These are phyloP conservation scores for Sphaerulina musiva DNA, from an alignment of 2,329 filamentous ascomycete species.

Conservation along the genomic window DNA sequence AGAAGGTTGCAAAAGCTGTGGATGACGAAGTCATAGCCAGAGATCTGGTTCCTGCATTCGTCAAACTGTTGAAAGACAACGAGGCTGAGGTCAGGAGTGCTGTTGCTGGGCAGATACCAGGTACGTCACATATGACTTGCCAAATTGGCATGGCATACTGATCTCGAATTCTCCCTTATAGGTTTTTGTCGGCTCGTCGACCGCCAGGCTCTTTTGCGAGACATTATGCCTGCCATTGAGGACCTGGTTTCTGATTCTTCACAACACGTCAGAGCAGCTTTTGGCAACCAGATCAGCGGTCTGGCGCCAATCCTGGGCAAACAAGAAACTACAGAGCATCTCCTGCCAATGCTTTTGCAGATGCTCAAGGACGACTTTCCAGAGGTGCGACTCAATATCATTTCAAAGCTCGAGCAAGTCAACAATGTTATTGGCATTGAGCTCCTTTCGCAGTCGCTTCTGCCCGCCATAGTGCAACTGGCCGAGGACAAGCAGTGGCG, in stretches of 20 bases:
- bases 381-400: constrained; percentile 95
- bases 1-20: constrained; percentile 98
- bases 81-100: constrained; percentile 96
- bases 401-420: constrained; percentile 97
- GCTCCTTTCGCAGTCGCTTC: constrained; percentile 86
- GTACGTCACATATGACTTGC: constrained; percentile 37
- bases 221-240: constrained; percentile 94
- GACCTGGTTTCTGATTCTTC: constrained; percentile 93
- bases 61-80: constrained; percentile 95
- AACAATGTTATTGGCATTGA: constrained; percentile 99
- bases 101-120: constrained; percentile 92
- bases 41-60: constrained; percentile 92
- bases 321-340: constrained; percentile 95
- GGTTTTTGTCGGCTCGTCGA: constrained; percentile 92
- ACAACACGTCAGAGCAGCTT: constrained; percentile 89
- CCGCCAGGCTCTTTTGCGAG: constrained; percentile 77
- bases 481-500: constrained; percentile 99
- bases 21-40: constrained; percentile 92
- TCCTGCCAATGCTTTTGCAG: constrained; percentile 96
- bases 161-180: constrained; percentile 34
- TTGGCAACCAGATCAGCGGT: constrained; percentile 94
- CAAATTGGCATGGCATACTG: background rate
- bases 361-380: constrained; percentile 99
- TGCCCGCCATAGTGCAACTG: constrained; percentile 93
- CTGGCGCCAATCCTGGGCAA: constrained; percentile 95